Conservation (phyloP, 2,329 filamentous ascomycete species). For the Aspergillus latus region DNA sequence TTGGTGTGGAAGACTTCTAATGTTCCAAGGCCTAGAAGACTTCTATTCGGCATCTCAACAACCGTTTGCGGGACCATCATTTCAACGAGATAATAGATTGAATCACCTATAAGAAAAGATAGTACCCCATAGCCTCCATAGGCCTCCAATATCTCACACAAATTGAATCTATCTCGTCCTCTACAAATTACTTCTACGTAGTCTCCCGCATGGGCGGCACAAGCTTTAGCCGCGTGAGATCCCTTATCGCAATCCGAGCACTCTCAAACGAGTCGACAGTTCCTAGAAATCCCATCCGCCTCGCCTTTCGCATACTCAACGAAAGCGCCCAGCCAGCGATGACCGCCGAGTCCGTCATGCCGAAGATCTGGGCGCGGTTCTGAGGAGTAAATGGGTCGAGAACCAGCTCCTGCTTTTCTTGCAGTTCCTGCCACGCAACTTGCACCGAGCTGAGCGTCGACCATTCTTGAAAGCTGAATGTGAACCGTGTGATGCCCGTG, state of each 20-base stretch:
- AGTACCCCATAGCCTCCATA: no score
- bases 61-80: no score
- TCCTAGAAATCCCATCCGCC: constrained; percentile 18
- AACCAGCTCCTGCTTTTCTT: constrained; percentile 41
- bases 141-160: no score
- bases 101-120: no score
- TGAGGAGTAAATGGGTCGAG: constrained; percentile 2
- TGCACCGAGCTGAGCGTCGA: constrained; percentile 45
- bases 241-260: constrained; percentile 10
- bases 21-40: no score
- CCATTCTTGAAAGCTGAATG: constrained; percentile 39
- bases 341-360: constrained; percentile 20
- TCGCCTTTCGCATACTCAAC: constrained; percentile 21
- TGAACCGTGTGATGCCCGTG: not conserved
- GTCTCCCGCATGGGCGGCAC: not conserved
- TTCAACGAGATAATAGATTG: no score
- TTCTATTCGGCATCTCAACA: no score
- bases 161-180: no score
- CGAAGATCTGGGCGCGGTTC: constrained; percentile 7
- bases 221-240: constrained; percentile 17
- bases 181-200: not conserved
- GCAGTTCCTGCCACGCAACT: constrained; percentile 22
- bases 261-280: constrained; percentile 19
- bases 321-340: constrained; percentile 20
- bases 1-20: no score